Base-by-base conservation (phyloP, 805 yeast species). In the Starmerella vitae region DNA sequence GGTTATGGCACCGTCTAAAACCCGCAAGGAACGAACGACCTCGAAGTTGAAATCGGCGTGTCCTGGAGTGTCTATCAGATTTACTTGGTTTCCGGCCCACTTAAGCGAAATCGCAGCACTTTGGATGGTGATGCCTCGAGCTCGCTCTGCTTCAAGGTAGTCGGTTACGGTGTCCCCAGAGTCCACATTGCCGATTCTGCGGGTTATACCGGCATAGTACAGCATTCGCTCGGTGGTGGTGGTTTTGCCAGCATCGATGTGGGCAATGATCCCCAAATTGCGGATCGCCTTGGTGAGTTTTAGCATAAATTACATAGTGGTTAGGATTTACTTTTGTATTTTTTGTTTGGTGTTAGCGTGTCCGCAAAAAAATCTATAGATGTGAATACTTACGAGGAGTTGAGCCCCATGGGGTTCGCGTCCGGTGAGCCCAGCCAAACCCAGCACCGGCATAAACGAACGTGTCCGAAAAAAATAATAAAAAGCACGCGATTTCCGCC, bases 11-110 rank as follows among this genome's bases (percentile, higher is more conserved):
- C 97, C 96, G 61, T 91, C 98, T 8, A 91, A 63, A 1, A 91
- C 96, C 45, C 95, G 69, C 41, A 91, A 66, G 0, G 97, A 78
- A 40, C 96, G 64, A 2, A 74, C 81, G 4, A 91, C 98, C 59
- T 91, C 98, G 57, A 86, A 91, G 0, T 93, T 81, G 58, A 91
- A 91, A 60, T 91, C 98, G 0, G 94, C 96, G 60, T 91, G 98
- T 0, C 98, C 98, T 0, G 98, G 98, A 0, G 98, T 91, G 57
- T 91, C 98, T 19, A 91, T 85, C 41, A 91, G 66, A 57, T 91
- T 91, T 52, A 91, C 75, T 48, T 73, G 74, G 53, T 74, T 71
- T 34, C 65, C 63, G 43, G 72, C 73, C 97, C 97, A 91, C 21
- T 83, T 78, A 36, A 91, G 70, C 0, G 95, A 74, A 27, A 88